Base-by-base conservation (phyloP, 2,329 filamentous ascomycete species). In the Nothophoma quercina region DNA sequence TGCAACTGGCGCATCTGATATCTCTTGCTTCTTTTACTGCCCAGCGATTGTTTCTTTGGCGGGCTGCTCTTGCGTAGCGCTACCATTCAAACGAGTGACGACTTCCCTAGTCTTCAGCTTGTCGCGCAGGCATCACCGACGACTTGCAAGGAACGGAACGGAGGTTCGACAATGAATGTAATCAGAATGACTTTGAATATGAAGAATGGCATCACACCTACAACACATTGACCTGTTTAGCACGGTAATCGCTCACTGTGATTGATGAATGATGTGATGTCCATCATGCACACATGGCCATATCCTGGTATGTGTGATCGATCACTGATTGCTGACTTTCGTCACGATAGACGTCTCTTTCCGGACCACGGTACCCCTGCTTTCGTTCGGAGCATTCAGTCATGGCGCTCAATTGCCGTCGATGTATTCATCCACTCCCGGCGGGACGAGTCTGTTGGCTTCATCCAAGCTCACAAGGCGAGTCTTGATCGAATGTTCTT, bases 401-500 rank as follows among this genome's bases (percentile, higher is more conserved):
- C 19, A 47, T n/a, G 25, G 50, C 26, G 38, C 33, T 42, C 50
- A 21, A 28, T 32, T 53, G 19, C 43, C 32, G 43, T 47, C 18
- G 35, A 45, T 34, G 50, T 38, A 43, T 38, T 16, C 38, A 32
- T 53, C 42, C 50, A 43, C 32, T 33, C 36, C 38, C 50, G 38
- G 38, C 43, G 43, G 43, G 30, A 47, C 21, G 36, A 42, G 25
- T 43, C 50, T 42, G 43, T 12, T 43, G 36, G 50, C 50, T 33
- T 53, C 32, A 28, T 33, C 42, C 43, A 43, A 47, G 38, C 50
- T 36, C 43, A 21, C 26, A 38, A 30, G 49, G 50, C 50, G 50
- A 53, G 29, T 43, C 32, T 16, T 28, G 12, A 41, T 53, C 21
- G 50, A 53, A 53, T 19, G 38, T 53, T 53, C 50, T 53, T 53